Conservation (phyloP, 768 basidiomycete genomes). For the Auriscalpium orientale region DNA sequence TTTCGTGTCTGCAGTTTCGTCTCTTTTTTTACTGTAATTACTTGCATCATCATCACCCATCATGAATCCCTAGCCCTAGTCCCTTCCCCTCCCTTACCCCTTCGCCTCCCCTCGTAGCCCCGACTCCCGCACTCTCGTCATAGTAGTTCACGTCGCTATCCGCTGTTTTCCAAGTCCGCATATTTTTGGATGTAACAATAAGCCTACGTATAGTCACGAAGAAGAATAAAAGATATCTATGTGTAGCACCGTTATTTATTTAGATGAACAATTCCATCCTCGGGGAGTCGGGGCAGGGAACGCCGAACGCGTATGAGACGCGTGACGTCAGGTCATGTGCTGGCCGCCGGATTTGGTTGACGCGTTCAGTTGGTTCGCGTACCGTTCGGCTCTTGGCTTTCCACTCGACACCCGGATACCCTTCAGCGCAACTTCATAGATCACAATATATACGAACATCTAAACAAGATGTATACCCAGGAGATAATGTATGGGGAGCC, state of each 20-base stretch:
- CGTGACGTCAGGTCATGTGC: not conserved
- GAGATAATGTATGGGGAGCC: slow-evolving; percentile 7
- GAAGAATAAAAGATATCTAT: not conserved
- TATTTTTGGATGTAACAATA: slow-evolving; percentile 1
- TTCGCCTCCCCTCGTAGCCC: not conserved
- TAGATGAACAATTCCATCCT: no score
- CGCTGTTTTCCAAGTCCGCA: not conserved
- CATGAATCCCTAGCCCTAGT: no score
- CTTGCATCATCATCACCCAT: no score
- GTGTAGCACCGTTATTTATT: no score
- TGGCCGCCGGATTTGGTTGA: not conserved
- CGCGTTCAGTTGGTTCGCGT: not conserved
- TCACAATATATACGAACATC: not conserved
- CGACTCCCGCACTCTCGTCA: not conserved
- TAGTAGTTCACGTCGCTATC: not conserved
- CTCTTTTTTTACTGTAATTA: no score
- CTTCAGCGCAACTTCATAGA: not conserved
- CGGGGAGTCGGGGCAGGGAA: no score
- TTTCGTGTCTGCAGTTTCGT: no score
- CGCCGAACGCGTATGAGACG: not conserved
- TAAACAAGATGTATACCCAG: not conserved
- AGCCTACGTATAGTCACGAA: not conserved
- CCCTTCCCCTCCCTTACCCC: no score
- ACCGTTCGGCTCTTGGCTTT: not conserved
- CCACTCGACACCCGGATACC: not conserved